These are phyloP conservation scores for Podospora pseudoanserina DNA, from an alignment of 495 filamentous ascomycete genomes.

Conservation along the genomic window DNA sequence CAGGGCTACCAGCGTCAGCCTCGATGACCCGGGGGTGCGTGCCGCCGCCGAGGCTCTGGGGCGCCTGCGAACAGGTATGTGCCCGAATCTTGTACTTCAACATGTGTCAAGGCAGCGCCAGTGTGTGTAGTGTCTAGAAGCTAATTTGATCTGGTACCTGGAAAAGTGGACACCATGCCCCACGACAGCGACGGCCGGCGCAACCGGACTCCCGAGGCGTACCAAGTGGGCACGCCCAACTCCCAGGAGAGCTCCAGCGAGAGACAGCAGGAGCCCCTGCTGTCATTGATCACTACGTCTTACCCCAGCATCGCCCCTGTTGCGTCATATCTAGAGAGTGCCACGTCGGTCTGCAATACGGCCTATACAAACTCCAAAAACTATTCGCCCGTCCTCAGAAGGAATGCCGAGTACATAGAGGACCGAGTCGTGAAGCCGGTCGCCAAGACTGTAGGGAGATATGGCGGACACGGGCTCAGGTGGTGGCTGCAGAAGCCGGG, in stretches of 20 bases:
- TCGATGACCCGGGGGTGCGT: slow-evolving; percentile 79
- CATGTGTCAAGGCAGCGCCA: too few relatives aligned
- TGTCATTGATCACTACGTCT: slow-evolving; percentile 73
- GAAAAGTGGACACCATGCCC: slow-evolving; percentile 11
- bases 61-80: slow-evolving; percentile 75
- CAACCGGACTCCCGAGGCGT: slow-evolving; percentile 11
- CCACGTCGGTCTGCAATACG: slow-evolving; percentile 72
- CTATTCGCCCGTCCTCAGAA: slow-evolving; percentile 79
- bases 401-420: slow-evolving; percentile 81
- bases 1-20: slow-evolving; percentile 55
- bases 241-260: slow-evolving; percentile 3
- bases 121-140: not conserved
- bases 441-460: slow-evolving; percentile 74
- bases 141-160: not conserved
- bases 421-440: slow-evolving; percentile 73
- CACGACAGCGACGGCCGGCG: slow-evolving; percentile 7
- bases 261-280: slow-evolving; percentile 62
- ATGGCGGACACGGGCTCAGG: slow-evolving; percentile 70
- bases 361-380: slow-evolving; percentile 81
- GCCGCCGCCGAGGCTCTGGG: slow-evolving; percentile 83
- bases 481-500: slow-evolving; percentile 61
- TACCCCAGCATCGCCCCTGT: slow-evolving; percentile 61
- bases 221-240: slow-evolving; percentile 23
- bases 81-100: not conserved
- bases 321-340: slow-evolving; percentile 74